phyloP scores from a whole-genome alignment of 163 green algal species.

The Chlamydomonas reinhardtii region DNA sequence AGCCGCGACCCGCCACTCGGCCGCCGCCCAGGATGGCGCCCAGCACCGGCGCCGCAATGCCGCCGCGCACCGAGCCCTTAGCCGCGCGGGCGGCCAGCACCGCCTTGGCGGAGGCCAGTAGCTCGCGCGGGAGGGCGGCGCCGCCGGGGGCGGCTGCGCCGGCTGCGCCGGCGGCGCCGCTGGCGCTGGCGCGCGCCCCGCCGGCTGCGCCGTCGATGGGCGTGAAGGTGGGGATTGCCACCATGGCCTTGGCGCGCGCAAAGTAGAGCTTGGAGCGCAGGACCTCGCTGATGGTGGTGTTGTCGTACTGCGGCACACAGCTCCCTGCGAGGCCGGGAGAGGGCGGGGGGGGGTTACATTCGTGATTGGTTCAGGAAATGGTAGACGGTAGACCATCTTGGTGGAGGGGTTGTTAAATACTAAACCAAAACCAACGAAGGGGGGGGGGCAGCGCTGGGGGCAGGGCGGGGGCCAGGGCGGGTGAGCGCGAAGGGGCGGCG shows the following conservation, averaged over 20 bases:
- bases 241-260: slow-evolving; percentile 34
- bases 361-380: too few relatives aligned
- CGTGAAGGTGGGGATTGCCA: slow-evolving; percentile 33
- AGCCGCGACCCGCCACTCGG: slow-evolving; percentile 27
- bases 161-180: too few relatives aligned
- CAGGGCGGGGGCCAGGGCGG: too few relatives aligned
- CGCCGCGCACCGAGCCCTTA: background rate
- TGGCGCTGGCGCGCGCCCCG: background rate
- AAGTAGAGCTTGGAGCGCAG: slow-evolving; percentile 52
- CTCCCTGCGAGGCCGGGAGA: too few relatives aligned
- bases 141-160: too few relatives aligned
- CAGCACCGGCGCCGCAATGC: background rate
- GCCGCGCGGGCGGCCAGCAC: background rate
- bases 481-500: too few relatives aligned
- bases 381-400: too few relatives aligned
- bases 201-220: background rate
- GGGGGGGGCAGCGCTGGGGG: too few relatives aligned
- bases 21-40: slow-evolving; percentile 1
- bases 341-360: too few relatives aligned
- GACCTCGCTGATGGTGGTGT: slow-evolving; percentile 27
- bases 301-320: slow-evolving; percentile 51
- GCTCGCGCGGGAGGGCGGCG: background rate
- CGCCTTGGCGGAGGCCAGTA: slow-evolving; percentile 1
- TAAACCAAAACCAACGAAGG: too few relatives aligned
- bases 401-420: too few relatives aligned